phyloP scores from a whole-genome alignment of 202 grass and related monocot species.

The Zizania palustris region DNA sequence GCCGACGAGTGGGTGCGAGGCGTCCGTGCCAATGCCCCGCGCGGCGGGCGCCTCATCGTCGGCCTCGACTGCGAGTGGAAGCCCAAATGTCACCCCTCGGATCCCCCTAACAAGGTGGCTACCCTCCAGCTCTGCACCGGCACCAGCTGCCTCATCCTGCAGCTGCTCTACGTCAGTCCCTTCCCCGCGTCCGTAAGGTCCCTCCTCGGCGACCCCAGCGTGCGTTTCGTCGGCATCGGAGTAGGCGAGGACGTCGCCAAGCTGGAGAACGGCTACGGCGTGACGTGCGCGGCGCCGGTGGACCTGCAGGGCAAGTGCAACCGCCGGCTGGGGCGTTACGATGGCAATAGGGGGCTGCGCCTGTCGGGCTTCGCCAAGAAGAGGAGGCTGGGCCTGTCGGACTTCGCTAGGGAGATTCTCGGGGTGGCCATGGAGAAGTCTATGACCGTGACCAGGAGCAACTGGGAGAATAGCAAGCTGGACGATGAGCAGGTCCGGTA shows the following conservation, averaged over 20 bases:
- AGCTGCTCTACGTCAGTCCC: slow-evolving; percentile 48
- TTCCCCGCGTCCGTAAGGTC: too few species aligned
- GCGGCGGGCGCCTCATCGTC: slow-evolving; percentile 25
- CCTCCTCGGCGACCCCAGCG: slow-evolving; percentile 45
- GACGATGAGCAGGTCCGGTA: slow-evolving; percentile 44
- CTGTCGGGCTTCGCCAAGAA: slow-evolving; percentile 50
- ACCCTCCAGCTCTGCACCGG: slow-evolving; percentile 57
- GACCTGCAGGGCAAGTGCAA: slow-evolving; percentile 46
- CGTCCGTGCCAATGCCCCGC: slow-evolving; percentile 25
- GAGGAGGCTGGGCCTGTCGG: slow-evolving; percentile 49
- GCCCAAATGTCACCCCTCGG: too few species aligned
- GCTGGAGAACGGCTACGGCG: slow-evolving; percentile 49
- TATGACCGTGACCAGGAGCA: slow-evolving; percentile 44
- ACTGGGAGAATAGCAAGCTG: slow-evolving; percentile 58
- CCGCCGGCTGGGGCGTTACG: slow-evolving; percentile 11
- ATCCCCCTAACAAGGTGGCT: slow-evolving; percentile 53
- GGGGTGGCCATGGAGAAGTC: slow-evolving; percentile 57
- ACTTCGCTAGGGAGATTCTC: too few species aligned
- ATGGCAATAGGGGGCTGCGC: slow-evolving; percentile 15
- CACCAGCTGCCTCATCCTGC: slow-evolving; percentile 56
- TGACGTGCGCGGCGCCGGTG: slow-evolving; percentile 30
- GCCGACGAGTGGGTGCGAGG: slow-evolving; percentile 43
- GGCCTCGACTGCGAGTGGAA: slow-evolving; percentile 63
- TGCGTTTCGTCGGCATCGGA: slow-evolving; percentile 51
- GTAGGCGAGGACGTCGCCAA: slow-evolving; percentile 44